Base-by-base conservation (phyloP, 768 basidiomycete genomes). In the Tylopilus sp. region DNA sequence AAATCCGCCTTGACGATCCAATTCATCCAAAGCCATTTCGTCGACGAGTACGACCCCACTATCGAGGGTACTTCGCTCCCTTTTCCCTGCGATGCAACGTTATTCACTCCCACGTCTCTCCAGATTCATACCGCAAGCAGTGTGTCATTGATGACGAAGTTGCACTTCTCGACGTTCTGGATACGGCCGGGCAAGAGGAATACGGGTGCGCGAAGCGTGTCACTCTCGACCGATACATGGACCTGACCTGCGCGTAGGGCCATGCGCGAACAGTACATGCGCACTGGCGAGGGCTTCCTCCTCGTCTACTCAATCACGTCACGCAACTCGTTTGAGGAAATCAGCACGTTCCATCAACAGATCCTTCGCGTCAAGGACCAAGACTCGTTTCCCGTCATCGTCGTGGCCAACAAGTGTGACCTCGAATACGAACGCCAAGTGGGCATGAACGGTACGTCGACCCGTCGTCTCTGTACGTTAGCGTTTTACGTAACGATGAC, bases 221-320 rank as follows among this genome's bases (percentile, higher is more conserved):
- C n/a, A n/a, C n/a, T n/a, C n/a, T n/a, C n/a, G n/a, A n/a, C n/a
- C n/a, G n/a, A n/a, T n/a, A n/a, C n/a, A n/a, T n/a, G n/a, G n/a
- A 40, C 26, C 33, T 33, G 21, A 33, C 20, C 28, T 13, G 45
- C 56, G 18, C 53, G 45, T 66, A 95, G 92, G 51, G 95, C 95
- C 21, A 98, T 98, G 95, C 86, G 95, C 42, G 95, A 98, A 66
- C 95, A 98, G 65, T 98, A 98, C 75, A 98, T 98, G 94, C 85
- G 94, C 47, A 93, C 94, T 23, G 95, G 95, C 54, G 95, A 98
- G 71, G 95, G 95, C 11, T 98, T 98, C 78, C 81, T 98, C 39
- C 84, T 98, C 56, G 94, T 98, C 51, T 98, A 98, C 72, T 93
- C 92, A 46, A 98, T 97, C 73, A 97, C 95, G n/a, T 94, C 93